Conservation (phyloP, 805 yeast genomes). For the Candida fluviatilis region DNA sequence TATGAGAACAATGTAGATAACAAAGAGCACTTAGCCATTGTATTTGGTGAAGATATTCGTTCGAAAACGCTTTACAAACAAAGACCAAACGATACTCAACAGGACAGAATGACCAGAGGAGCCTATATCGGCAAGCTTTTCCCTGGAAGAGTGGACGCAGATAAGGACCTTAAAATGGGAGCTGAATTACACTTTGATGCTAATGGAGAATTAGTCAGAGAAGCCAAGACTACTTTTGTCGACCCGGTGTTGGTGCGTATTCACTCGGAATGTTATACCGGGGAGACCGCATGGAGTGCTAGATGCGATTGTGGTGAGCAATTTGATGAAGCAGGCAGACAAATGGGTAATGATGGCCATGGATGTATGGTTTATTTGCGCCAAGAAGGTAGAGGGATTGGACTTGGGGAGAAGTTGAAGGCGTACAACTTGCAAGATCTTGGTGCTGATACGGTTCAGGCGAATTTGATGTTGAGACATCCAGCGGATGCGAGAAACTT, state of each 20-base stretch:
- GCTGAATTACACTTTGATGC: constrained; percentile 27
- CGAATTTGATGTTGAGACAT: constrained; percentile 85
- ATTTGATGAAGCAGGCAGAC: constrained; percentile 93
- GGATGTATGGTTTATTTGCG: constrained; percentile 95
- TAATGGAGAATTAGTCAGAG: constrained; percentile 28
- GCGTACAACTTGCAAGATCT: constrained; percentile 96
- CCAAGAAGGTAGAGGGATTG: constrained; percentile 98
- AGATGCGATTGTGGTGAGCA: constrained; percentile 99
- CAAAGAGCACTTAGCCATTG: constrained; percentile 95
- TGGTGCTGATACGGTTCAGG: constrained; percentile 98
- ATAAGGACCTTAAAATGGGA: constrained; percentile 40
- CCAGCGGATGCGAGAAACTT: constrained; percentile 98
- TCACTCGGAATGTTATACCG: constrained; percentile 97
- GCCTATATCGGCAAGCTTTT: constrained; percentile 88
- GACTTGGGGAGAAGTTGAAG: constrained; percentile 94
- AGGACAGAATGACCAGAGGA: constrained; percentile 96
- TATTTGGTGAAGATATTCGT: constrained; percentile 88
- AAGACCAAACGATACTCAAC: constrained; percentile 72
- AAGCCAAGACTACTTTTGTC: constrained; percentile 19
- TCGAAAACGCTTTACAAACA: constrained; percentile 65
- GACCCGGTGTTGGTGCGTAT: constrained; percentile 73
- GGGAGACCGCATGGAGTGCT: constrained; percentile 99
- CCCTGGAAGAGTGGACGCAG: constrained; percentile 81
- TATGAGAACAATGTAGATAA: constrained; percentile 82
- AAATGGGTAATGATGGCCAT: constrained; percentile 82